Conservation (phyloP, 192 early-diverging fungal genomes). For the Martensiomyces pterosporus region DNA sequence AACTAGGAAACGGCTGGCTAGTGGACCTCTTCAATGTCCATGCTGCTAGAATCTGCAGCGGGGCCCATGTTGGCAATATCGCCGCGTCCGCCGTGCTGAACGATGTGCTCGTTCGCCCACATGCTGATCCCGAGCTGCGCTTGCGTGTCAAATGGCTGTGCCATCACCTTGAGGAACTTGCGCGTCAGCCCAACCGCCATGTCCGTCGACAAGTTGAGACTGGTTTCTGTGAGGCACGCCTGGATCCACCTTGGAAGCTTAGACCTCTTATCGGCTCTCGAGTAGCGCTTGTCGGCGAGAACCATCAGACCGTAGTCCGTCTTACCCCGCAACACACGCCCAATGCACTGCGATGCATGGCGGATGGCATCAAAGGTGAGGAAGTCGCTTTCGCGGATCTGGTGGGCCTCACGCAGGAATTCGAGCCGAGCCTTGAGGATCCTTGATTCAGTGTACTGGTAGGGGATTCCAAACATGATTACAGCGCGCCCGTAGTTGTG, state of each 20-base stretch:
- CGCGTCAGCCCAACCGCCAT: conserved; percentile 90
- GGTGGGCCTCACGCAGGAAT: conserved; percentile 88
- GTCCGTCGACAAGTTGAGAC: conserved; percentile 91
- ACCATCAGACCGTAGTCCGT: conserved; percentile 99
- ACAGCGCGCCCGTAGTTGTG: conserved; percentile 99
- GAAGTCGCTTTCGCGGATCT: conserved; percentile 98
- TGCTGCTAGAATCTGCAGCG: too few relatives aligned
- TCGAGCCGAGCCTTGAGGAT: conserved; percentile 95
- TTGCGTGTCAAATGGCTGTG: conserved; percentile 81
- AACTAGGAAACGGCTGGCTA: too few relatives aligned
- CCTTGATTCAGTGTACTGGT: conserved; percentile 96
- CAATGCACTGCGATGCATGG: conserved; percentile 99
- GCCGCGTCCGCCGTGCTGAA: conserved; percentile 17
- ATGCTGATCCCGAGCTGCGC: conserved; percentile 84
- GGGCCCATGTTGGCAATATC: too few relatives aligned
- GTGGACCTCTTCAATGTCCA: conserved; percentile 10
- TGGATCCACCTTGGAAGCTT: conserved; percentile 98
- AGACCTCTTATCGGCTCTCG: conserved; percentile 86
- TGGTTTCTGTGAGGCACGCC: conserved; percentile 81
- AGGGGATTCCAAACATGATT: conserved; percentile 99
- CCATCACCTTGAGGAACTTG: conserved; percentile 94
- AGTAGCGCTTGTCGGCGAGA: conserved; percentile 97
- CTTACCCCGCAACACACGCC: conserved; percentile 95
- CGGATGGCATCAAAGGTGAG: conserved; percentile 98
- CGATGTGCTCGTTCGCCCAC: conserved; percentile 75